phyloP scores from a whole-genome alignment of 1,139 yeast genomes.

The Taiozyma sp. region DNA sequence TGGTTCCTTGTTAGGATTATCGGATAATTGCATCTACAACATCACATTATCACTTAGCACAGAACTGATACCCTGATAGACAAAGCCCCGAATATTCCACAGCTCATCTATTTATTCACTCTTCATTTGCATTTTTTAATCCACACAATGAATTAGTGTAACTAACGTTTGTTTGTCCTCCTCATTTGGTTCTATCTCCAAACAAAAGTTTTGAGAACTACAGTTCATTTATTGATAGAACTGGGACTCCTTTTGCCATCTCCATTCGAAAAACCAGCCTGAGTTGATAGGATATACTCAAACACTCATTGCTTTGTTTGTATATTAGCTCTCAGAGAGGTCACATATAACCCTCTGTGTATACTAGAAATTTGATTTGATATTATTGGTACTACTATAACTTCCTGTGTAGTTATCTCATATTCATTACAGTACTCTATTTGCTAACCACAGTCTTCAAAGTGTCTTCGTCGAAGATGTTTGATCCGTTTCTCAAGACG shows the following conservation, averaged over 20 bases:
- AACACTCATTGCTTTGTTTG: not conserved
- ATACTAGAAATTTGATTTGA: not conserved
- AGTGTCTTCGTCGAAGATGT: conserved; percentile 62
- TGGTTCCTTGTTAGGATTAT: conserved; percentile 86
- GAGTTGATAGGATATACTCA: not conserved
- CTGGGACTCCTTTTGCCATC: not conserved
- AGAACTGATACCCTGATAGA: not conserved
- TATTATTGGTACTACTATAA: not conserved
- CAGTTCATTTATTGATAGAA: not conserved
- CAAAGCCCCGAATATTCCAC: not conserved
- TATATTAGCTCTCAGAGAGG: not conserved
- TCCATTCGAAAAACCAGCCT: not conserved
- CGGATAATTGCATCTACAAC: conserved; percentile 27
- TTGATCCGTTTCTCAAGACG: conserved; percentile 60
- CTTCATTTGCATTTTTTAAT: not conserved
- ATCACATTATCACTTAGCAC: not conserved
- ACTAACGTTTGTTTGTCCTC: not conserved
- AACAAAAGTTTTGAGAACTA: not conserved
- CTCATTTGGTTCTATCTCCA: not conserved
- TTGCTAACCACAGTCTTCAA: conserved; percentile 36
- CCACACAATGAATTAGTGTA: not conserved
- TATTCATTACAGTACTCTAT: conserved; percentile 1
- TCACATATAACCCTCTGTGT: not conserved
- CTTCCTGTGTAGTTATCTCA: not conserved
- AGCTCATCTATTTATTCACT: not conserved